Base-by-base conservation (phyloP, 441 rosid species). In the Jatropha podagrica region DNA sequence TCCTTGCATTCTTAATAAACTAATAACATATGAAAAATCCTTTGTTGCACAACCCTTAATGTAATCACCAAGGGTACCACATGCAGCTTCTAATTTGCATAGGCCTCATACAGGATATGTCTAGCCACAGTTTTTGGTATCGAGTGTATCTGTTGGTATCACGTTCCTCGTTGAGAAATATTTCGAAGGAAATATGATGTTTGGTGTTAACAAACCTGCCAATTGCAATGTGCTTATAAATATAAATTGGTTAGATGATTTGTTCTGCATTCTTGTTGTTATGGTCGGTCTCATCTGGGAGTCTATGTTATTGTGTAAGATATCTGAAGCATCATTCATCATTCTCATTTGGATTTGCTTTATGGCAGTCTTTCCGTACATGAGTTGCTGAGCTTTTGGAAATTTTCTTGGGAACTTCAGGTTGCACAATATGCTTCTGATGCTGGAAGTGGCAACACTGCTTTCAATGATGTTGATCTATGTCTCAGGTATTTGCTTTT, bases 381-480 rank as follows among this genome's bases (percentile, higher is more conserved):
- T 83, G 82, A 81, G 81, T 83, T 77, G 72, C 80, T 85, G 83
- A 83, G 75, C 76, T 81, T 32, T 83, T 78, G 82, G 82, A 81
- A 77, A 81, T 82, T 86, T 80, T 83, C 71, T 82, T 87, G 46
- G 81, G 77, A 82, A 82, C 82, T 72, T 78, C 83, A 90, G 97
- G 95, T 88, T 51, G 97, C 99, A 51, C 95, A 89, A 56, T 90
- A 95, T 73, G 96, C 97, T 81, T 91, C 91, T 54, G 97, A 92
- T 75, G 86, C 87, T 75, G 96, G 92, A 55, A 85, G 86, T 71
- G 92, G 95, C 48, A 77, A 84, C 65, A 76, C 86, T 58, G 98
- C 97, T 38, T 68, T 81, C 65, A 74, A 75, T 56, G 86, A 88
- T 75, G 97, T 93, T 51, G 93, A 88, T 74, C 85, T 81, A 72